These are phyloP conservation scores for Colletotrichum aenigma DNA, from an alignment of 2,329 filamentous ascomycete genomes.

Conservation along the genomic window DNA sequence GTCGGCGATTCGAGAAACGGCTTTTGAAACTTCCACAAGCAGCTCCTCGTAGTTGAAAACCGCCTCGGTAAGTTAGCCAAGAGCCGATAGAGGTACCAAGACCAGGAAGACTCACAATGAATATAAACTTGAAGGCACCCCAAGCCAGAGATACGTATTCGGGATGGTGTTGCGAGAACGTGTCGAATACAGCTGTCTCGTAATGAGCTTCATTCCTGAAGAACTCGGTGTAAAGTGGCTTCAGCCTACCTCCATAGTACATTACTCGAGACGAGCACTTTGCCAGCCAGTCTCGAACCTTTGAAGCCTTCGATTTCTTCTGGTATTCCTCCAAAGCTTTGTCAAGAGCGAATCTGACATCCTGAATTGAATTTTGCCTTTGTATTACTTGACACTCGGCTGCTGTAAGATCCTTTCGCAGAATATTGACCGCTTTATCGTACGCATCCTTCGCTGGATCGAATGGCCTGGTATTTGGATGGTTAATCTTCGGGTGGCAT, in stretches of 20 bases:
- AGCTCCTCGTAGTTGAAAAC: neutral
- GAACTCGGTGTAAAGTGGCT: rapidly evolving
- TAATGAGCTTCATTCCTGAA: rapidly evolving
- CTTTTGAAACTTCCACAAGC: neutral
- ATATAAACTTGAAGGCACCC: neutral
- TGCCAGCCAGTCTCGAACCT: neutral
- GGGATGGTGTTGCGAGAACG: neutral
- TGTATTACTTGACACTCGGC: rapidly evolving
- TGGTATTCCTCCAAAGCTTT: neutral
- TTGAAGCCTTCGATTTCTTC: rapidly evolving
- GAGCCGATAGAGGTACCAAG: rapidly evolving
- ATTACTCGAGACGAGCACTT: neutral
- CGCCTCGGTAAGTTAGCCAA: neutral
- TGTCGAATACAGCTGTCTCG: rapidly evolving
- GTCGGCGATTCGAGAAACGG: neutral
- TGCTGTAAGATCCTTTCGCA: neutral
- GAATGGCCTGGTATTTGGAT: rapidly evolving
- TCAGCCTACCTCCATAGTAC: rapidly evolving
- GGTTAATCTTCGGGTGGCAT: rapidly evolving
- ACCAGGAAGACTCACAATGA: rapidly evolving
- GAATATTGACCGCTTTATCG: rapidly evolving
- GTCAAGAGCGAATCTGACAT: rapidly evolving
- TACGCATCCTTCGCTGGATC: rapidly evolving
- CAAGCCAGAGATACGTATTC: neutral
- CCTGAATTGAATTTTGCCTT: rapidly evolving